Conservation (phyloP, 352 stramenopile species). For the Pythium biforme region DNA sequence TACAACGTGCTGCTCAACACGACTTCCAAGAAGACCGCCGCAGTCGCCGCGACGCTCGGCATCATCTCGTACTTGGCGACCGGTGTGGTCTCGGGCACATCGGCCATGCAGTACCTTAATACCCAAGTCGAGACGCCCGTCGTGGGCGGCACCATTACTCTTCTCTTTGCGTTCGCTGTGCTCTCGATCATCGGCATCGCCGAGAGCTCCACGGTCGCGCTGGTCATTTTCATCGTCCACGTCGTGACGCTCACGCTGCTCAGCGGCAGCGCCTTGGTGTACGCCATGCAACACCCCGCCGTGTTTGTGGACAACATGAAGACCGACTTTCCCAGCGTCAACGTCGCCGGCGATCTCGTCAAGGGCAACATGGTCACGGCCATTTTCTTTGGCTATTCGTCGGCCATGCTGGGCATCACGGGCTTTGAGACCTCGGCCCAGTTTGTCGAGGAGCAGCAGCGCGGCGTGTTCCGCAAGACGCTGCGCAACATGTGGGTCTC, state of each 20-base stretch:
- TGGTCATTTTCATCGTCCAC: constrained; percentile 73
- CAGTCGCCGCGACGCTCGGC: constrained; percentile 70
- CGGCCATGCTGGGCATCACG: constrained; percentile 80
- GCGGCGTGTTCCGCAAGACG: constrained; percentile 63
- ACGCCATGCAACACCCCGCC: constrained; percentile 42
- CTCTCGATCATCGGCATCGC: constrained; percentile 72
- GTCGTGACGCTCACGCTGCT: constrained; percentile 59
- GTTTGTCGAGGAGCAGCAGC: constrained; percentile 81
- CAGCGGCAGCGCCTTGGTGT: constrained; percentile 38
- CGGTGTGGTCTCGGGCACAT: constrained; percentile 45
- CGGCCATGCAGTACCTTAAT: constrained; percentile 41
- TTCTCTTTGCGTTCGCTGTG: constrained; percentile 72
- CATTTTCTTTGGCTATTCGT: constrained; percentile 61
- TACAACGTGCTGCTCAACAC: constrained; percentile 90
- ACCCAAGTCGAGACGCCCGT: constrained; percentile 28
- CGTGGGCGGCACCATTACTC: constrained; percentile 29
- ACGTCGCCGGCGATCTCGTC: constrained; percentile 37
- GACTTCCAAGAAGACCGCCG: constrained; percentile 75
- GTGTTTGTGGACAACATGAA: constrained; percentile 57
- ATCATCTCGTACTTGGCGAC: constrained; percentile 88
- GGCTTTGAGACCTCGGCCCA: constrained; percentile 84
- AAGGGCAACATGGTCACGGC: constrained; percentile 33
- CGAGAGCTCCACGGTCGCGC: constrained; percentile 69
- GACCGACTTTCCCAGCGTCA: constrained; percentile 47
- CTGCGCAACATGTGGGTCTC: constrained; percentile 70